Percentiles rank a stretch among this genome's conserved stretches.
Evolutionary conservation across 192 early-diverging fungal species (phyloP).

Genomic region (Backusella psychrophila): DNA sequence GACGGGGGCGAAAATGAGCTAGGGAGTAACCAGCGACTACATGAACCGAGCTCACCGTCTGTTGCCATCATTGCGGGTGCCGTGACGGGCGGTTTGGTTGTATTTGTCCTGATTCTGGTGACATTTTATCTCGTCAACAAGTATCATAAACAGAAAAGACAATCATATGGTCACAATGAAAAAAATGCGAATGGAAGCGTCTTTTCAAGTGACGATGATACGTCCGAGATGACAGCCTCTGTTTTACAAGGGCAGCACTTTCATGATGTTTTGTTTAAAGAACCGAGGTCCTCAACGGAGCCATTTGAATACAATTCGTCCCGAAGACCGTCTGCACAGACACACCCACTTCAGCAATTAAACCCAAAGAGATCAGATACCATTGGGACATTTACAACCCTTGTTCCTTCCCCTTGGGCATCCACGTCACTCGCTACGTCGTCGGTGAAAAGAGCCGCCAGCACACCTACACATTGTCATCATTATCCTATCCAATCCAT

Average conservation of each 20-base stretch:
- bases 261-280: neutral
- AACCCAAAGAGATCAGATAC: neutral
- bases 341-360: neutral
- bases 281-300: neutral
- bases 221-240: neutral
- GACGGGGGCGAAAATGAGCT: neutral
- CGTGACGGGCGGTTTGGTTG: constrained; percentile 16
- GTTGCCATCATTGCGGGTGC: constrained; percentile 20
- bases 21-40: neutral
- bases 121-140: constrained; percentile 15
- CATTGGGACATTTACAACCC: neutral
- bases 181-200: neutral
- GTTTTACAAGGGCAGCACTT: neutral
- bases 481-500: constrained; percentile 5
- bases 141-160: constrained; percentile 6
- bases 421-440: neutral
- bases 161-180: neutral
- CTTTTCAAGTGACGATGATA: neutral
- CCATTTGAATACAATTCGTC: constrained; percentile 9
- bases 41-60: constrained; percentile 2
- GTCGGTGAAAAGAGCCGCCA: constrained; percentile 3
- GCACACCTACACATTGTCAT: constrained; percentile 3
- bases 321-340: constrained; percentile 4
- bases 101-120: constrained; percentile 17
- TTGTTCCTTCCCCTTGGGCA: constrained; percentile 5